Percentiles rank a stretch among this genome's conserved stretches.
Conservation (phyloP, 2,329 filamentous ascomycete species). For the Botrytis hyacinthi region DNA sequence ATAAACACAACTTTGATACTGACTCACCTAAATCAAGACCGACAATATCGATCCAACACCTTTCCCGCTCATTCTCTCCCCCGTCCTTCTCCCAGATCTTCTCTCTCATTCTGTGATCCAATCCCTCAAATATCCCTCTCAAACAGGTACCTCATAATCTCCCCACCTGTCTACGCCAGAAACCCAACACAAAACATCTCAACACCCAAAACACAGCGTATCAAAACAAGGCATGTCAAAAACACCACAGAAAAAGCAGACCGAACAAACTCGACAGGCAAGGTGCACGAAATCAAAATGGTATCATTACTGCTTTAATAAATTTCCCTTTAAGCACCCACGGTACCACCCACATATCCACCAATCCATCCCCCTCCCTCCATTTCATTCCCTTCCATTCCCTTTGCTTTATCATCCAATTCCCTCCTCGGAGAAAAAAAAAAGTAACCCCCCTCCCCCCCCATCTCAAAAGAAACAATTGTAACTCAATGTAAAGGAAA, state of each 20-base stretch:
- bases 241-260: neutral
- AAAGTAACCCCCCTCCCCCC: neutral
- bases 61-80: neutral
- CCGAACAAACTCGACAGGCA: neutral
- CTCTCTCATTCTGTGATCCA: neutral
- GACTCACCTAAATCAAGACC: neutral
- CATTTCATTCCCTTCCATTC: neutral
- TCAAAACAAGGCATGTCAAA: neutral
- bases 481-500: neutral
- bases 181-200: neutral
- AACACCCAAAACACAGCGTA: neutral
- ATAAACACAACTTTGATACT: neutral
- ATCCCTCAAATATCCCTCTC: neutral
- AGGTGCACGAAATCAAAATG: constrained; percentile 4
- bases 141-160: neutral
- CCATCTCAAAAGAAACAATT: neutral
- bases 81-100: neutral
- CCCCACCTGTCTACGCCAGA: neutral
- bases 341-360: neutral
- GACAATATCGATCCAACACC: neutral
- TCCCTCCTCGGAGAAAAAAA: neutral
- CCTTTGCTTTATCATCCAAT: neutral
- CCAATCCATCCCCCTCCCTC: neutral
- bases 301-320: constrained; percentile 19
- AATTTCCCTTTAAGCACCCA: neutral